phyloP scores from a whole-genome alignment of 2,329 filamentous ascomycete species.

The Elsinoe ampelina region DNA sequence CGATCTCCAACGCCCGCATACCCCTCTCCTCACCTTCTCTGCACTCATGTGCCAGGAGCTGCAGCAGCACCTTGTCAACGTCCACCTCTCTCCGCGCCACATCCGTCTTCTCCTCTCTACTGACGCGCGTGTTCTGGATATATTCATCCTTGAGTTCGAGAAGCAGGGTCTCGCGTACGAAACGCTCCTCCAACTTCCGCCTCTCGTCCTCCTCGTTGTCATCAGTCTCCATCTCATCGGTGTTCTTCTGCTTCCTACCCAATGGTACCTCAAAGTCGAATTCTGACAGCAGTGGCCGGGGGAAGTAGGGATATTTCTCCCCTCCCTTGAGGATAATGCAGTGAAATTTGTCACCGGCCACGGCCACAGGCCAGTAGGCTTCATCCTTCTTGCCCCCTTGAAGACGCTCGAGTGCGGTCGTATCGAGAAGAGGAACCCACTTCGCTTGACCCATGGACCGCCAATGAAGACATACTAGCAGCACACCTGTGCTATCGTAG shows the following conservation, averaged over 20 bases:
- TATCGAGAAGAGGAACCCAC: slow-evolving; percentile 91
- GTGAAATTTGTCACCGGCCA: slow-evolving; percentile 85
- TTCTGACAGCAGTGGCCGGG: slow-evolving; percentile 77
- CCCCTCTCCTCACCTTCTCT: slow-evolving; percentile 84
- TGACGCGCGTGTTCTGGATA: slow-evolving; percentile 56
- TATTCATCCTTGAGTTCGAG: slow-evolving; percentile 68
- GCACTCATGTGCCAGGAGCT: slow-evolving; percentile 83
- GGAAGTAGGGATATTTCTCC: slow-evolving; percentile 88
- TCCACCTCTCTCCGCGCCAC: slow-evolving; percentile 68
- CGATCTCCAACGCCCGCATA: slow-evolving; percentile 90
- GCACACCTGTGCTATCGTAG: slow-evolving; percentile 83
- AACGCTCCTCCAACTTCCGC: slow-evolving; percentile 66
- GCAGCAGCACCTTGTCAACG: slow-evolving; percentile 80
- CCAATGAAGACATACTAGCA: slow-evolving; percentile 87
- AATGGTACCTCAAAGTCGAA: slow-evolving; percentile 87
- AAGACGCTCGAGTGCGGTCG: slow-evolving; percentile 69
- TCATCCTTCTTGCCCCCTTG: slow-evolving; percentile 79
- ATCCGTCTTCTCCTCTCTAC: slow-evolving; percentile 54
- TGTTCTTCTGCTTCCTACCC: slow-evolving; percentile 29
- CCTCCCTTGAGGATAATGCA: slow-evolving; percentile 98
- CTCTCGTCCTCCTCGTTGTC: slow-evolving; percentile 34
- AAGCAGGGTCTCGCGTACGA: slow-evolving; percentile 63
- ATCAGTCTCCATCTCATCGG: slow-evolving; percentile 18
- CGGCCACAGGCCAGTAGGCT: slow-evolving; percentile 89
- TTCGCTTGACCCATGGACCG: slow-evolving; percentile 71